Evolutionary conservation across 2,329 filamentous ascomycete genomes (phyloP), one percentile per base, ranked within the genome.

Genomic region (Colletotrichum sp.): DNA sequence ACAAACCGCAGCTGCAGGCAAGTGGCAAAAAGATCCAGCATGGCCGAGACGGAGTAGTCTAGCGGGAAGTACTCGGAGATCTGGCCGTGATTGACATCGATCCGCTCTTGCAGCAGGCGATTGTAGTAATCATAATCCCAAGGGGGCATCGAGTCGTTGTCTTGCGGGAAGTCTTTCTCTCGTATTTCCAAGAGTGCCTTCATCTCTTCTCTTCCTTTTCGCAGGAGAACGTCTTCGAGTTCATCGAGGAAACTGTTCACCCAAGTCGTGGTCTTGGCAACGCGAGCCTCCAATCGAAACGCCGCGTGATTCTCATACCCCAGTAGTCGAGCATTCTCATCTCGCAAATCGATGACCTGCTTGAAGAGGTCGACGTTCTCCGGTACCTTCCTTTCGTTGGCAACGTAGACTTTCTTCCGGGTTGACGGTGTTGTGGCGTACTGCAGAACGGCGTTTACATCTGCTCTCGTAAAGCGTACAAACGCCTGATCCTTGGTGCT

Each of bases 181-280:
- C 12, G 55, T 0, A 44, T 2, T 0, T 29, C 27, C 13, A 59
- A 29, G 0, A 27, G 16, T 0, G 7, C 0, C 25, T 0, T 15
- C 22, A 29, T 59, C 2, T 59, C 22, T 19, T 59, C 13, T 6
- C 55, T 1, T 3, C 55, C 55, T 59, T 59, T 29, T 1, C 7
- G 22, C 13, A 25, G 2, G 13, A 59, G 27, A 8, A 29, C 7
- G 0, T 29, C 16, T 16, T 59, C 55, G 5, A 59, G 55, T 9
- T 19, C 55, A 15, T 59, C 55, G 5, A 59, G 27, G 7, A 59
- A 19, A 1, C 22, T 9, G 0, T 25, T 25, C 7, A 59, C 55
- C 55, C 55, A 59, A 0, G 22, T 4, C 0, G 16, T 19, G 6
- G 55, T 8, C 55, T 59, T 59, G 55, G 55, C 55, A 25, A 59